Base-by-base conservation (phyloP, 176 grass and related monocot genomes). In the Aegilops longissima region DNA sequence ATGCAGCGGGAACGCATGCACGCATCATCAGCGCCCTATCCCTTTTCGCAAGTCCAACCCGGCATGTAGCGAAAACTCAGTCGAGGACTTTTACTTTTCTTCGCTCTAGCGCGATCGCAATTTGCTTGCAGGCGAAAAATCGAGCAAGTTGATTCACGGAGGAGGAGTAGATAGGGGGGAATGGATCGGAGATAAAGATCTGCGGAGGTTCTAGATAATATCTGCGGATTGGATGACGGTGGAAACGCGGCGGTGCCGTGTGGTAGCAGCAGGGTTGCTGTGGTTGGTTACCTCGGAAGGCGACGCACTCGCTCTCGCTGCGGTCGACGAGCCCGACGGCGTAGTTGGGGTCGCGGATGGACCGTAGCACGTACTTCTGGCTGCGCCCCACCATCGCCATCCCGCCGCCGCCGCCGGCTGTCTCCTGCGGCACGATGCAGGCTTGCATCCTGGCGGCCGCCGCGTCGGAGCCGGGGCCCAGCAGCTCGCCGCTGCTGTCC, bases 301-400 rank as follows among this genome's bases (percentile, higher is more conserved):
- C 97, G 83, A 96, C 86, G 97, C 94, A 99, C 87, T 99, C 97
- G 84, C 90, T 88, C 87, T 94, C 94, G 85, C 88, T 90, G 66
- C 94, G 92, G 61, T 99, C 87, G 73, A 96, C 97, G 72, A 99
- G 93, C 0, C 89, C 92, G 44, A 99, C 92, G 78, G 97, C 90
- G 90, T 99, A 99, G 79, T 96, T 99, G 38, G 97, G 97, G 73
- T 96, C 97, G 23, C 88, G 97, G 74, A 99, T 96, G 8, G 97
- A 99, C 47, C 97, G 90, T 52, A 99, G 88, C 82, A 99, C 92
- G 71, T 99, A 99, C 25, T 87, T 77, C 6, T 85, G 87, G 66
- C 86, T 89, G 20, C 92, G 86, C 11, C 86, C 89, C 38, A 80
- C 66, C 51, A 70, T 61, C 11, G 14, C 67, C 77, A 86, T 88